A percentile compares a stretch with the other conserved stretches of the same genome.
These are phyloP conservation scores for Starmera caribaea DNA, from an alignment of 805 yeast genomes.

Conservation along the genomic window DNA sequence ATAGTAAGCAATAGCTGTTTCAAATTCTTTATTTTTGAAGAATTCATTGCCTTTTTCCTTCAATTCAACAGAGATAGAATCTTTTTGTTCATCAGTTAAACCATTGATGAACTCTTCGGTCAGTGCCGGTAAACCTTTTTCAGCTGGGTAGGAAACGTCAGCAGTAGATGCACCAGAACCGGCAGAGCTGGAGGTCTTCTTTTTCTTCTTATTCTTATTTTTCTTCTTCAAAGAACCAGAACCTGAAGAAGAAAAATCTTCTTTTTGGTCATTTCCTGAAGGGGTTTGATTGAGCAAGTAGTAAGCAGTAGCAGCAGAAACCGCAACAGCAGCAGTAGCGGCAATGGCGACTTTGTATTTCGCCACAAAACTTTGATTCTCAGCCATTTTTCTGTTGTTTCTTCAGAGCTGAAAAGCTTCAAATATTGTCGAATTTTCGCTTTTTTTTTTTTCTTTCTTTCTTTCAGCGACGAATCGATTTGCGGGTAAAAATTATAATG, in stretches of 20 bases:
- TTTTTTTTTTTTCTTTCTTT: neutral
- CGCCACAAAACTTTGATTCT: slow-evolving; percentile 21
- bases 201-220: slow-evolving; percentile 39
- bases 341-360: slow-evolving; percentile 52
- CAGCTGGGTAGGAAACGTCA: slow-evolving; percentile 22
- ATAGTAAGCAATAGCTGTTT: slow-evolving; percentile 74
- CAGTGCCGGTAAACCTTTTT: slow-evolving; percentile 37
- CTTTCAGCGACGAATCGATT: neutral
- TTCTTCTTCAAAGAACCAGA: slow-evolving; percentile 12
- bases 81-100: slow-evolving; percentile 44
- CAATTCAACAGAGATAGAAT: slow-evolving; percentile 59
- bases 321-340: slow-evolving; percentile 53
- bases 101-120: slow-evolving; percentile 33
- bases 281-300: slow-evolving; percentile 30
- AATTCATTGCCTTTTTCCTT: slow-evolving; percentile 84
- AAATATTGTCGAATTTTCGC: neutral
- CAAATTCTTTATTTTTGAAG: slow-evolving; percentile 61
- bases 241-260: slow-evolving; percentile 12
- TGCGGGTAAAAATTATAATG: no score
- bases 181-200: slow-evolving; percentile 17
- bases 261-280: slow-evolving; percentile 6
- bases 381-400: slow-evolving; percentile 13
- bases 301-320: slow-evolving; percentile 56
- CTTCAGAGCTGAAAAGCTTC: neutral
- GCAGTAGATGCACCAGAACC: slow-evolving; percentile 5